Evolutionary conservation across 2,329 filamentous ascomycete species (phyloP), one percentile per base, ranked within the genome.

Genomic region (Cercospora zeae-maydis): DNA sequence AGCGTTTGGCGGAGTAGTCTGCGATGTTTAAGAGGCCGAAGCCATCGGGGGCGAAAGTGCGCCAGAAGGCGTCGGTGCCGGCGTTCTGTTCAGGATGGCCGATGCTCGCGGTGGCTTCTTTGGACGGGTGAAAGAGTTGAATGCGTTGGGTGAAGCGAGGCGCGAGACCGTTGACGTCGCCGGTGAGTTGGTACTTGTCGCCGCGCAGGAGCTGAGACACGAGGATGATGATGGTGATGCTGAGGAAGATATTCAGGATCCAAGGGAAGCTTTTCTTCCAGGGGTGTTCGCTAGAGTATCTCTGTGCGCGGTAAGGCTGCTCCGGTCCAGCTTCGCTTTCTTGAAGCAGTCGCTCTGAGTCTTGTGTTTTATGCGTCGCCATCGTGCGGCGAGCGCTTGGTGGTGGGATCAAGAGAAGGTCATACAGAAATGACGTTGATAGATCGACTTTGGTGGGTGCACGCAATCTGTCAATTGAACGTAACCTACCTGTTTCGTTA

Each of bases 131-230:
- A 33, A 62, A 62, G 42, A 58, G 45, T 21, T 58, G 42, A 10
- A 58, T 27, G 14, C 49, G 45, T 16, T 62, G 60, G 1, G 42
- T 42, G 45, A 62, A 62, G 33, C 60, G 60, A 1, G 60, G 60
- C 13, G 54, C 60, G 14, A 62, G 55, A 16, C 60, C 60, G 31
- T 62, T 62, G 8, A 62, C 53, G 54, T 62, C 60, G 55, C 60
- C 60, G 11, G 60, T 62, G 34, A 58, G 60, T 33, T 62, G 60
- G 14, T 39, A 62, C 6, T 14, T 31, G 31, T 62, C 60, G 14
- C 42, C 39, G 27, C 47, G 47, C 1, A 30, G 37, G n/a, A 62
- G 54, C 31, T 62, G 60, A 1, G 30, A n/a, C 0, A 54, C 53
- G 19, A 62, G 51, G 19, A 58, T 58, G 13, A 49, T 21, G 13